Evolutionary conservation across 768 basidiomycete genomes (phyloP), one percentile per base, ranked within the genome.

Genomic region (Podaxis sp.): DNA sequence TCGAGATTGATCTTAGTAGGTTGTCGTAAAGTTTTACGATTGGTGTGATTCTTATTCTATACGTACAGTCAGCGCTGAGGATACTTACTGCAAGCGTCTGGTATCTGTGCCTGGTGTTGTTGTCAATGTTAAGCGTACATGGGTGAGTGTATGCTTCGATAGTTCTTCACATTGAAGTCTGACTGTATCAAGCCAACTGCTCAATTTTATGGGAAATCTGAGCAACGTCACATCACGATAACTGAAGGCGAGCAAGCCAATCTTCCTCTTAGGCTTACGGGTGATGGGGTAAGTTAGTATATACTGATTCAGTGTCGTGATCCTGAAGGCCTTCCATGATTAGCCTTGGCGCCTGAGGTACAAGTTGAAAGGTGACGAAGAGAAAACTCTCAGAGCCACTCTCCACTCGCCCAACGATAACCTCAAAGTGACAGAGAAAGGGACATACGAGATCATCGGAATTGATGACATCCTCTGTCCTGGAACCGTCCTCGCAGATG

Each of bases 271-370:
- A 83, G 95, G 27, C 75, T 99, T 55, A 95, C 94, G 18, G 97
- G 97, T 4, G 91, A 95, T 71, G 89, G 87, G 51, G 95, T 96
- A 73, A 63, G 87, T 76, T 3, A 14, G 18, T 38, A 47, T 36
- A 48, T 56, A 21, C 38, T 62, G 27, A 36, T 46, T 16, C n/a
- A 28, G 16, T n/a, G 48, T 53, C 40, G 18, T 21, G 32, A 40
- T 4, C 23, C 25, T 58, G n/a, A 48, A n/a, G 4, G 18, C 4
- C 16, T 63, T 56, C 53, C 55, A 59, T 23, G n/a, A 58, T 46
- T 57, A 98, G 95, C 94, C 96, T 5, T 99, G 96, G 96, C 80
- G 75, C 13, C 71, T 99, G 48, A 85, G 82, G 61, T 98, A 95
- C 71, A 84, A 85, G 35, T 80, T 76, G 37, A 69, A 72, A 5